A percentile compares a stretch with the other conserved stretches of the same genome.
These are phyloP conservation scores for Aspergillus cejpii DNA, from an alignment of 2,329 filamentous ascomycete genomes.

Conservation along the genomic window DNA sequence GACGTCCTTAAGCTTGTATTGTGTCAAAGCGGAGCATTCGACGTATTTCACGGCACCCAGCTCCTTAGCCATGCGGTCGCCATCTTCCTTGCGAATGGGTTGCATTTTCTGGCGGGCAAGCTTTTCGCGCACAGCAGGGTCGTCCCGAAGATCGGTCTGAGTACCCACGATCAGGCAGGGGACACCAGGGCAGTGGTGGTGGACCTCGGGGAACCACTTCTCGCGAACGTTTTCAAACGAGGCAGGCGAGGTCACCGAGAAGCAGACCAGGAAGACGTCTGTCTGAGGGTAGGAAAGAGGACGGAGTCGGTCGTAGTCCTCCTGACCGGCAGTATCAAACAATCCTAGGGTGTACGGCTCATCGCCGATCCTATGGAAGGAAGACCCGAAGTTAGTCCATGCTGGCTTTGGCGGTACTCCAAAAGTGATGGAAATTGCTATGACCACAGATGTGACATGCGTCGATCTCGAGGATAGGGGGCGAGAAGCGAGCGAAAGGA, in stretches of 20 bases:
- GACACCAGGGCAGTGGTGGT: constrained; percentile 96
- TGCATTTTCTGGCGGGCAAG: constrained; percentile 92
- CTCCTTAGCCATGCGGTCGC: constrained; percentile 93
- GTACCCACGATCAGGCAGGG: constrained; percentile 97
- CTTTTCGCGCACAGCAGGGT: constrained; percentile 80
- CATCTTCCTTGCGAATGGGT: constrained; percentile 85
- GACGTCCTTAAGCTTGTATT: constrained; percentile 98
- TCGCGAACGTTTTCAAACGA: constrained; percentile 99
- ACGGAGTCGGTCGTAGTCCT: constrained; percentile 96
- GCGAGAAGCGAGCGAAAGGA: neutral
- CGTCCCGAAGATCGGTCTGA: constrained; percentile 91
- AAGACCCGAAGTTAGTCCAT: constrained; percentile 5
- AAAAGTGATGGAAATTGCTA: neutral
- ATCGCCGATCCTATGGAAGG: constrained; percentile 75
- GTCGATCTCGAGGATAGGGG: neutral
- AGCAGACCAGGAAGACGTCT: constrained; percentile 97
- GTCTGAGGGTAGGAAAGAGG: constrained; percentile 97
- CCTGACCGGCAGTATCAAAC: constrained; percentile 97
- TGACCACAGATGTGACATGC: neutral
- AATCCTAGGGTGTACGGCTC: constrained; percentile 96
- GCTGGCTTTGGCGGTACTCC: neutral
- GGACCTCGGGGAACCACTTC: constrained; percentile 98
- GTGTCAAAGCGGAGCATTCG: constrained; percentile 94
- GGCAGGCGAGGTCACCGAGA: constrained; percentile 92
- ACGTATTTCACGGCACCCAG: constrained; percentile 98